Evolutionary conservation across 2,329 filamentous ascomycete species (phyloP).

Genomic region (Plenodomus lindquistii): DNA sequence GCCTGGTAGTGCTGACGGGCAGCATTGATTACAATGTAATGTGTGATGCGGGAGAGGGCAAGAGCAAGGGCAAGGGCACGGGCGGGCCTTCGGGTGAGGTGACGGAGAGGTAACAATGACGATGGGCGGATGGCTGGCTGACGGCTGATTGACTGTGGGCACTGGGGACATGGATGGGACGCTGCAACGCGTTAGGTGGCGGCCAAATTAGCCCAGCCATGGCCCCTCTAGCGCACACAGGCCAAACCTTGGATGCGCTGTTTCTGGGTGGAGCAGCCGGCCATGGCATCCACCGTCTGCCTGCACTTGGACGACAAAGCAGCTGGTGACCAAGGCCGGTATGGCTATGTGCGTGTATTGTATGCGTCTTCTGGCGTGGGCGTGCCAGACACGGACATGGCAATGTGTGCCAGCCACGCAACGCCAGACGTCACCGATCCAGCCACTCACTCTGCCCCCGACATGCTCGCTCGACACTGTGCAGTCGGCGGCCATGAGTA

Average conservation of each 20-base stretch:
- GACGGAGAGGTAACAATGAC: no score
- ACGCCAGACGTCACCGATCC: background rate
- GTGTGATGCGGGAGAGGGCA: background rate
- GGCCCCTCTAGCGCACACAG: slow-evolving; percentile 10
- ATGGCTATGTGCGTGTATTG: no score
- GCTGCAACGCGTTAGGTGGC: background rate
- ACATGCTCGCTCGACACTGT: background rate
- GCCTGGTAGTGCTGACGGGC: background rate
- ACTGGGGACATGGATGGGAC: no score
- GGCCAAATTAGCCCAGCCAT: slow-evolving; percentile 20
- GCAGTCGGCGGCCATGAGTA: background rate
- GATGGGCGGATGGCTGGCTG: no score
- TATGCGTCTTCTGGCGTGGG: no score
- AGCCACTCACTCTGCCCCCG: background rate
- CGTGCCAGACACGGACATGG: background rate
- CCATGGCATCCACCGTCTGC: background rate
- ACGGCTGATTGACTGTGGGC: no score
- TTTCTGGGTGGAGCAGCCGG: slow-evolving; percentile 5
- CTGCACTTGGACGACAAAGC: background rate
- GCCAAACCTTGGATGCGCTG: background rate
- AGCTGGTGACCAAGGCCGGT: no score
- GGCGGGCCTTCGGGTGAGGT: background rate
- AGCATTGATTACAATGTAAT: background rate
- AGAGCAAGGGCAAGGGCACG: background rate
- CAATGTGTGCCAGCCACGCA: slow-evolving; percentile 1